Conservation (phyloP, 139 green algal genomes). For the Astrephomene gubernaculifera region DNA sequence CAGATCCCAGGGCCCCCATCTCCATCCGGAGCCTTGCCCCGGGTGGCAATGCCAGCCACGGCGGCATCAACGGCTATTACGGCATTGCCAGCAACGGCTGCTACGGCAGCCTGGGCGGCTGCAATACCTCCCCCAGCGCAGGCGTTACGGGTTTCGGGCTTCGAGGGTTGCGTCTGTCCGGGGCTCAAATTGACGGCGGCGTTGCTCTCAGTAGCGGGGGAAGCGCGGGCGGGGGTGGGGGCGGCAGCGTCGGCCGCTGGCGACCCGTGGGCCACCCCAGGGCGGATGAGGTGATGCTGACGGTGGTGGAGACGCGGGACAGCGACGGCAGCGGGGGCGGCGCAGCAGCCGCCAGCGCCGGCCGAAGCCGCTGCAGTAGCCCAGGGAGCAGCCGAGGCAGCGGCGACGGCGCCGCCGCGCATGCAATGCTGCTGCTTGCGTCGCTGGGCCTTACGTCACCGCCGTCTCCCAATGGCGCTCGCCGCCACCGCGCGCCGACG, state of each 20-base stretch:
- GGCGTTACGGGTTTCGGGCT: background rate
- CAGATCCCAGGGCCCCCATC: background rate
- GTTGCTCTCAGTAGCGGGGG: background rate
- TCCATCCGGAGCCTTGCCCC: background rate
- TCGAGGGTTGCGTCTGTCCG: background rate
- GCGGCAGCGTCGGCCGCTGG: background rate
- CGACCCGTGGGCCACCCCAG: constrained; percentile 28
- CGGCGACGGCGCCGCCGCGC: background rate
- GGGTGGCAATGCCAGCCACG: background rate
- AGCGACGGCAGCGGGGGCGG: too few relatives aligned
- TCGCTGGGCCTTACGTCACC: background rate
- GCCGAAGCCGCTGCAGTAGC: constrained; percentile 28
- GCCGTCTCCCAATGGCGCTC: background rate
- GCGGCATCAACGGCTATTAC: background rate
- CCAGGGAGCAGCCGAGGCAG: constrained; percentile 1
- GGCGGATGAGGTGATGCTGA: background rate
- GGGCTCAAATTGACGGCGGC: background rate
- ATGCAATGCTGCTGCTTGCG: background rate
- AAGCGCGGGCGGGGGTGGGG: background rate
- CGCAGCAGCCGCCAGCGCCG: background rate
- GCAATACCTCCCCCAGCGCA: too few relatives aligned
- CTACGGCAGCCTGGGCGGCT: too few relatives aligned
- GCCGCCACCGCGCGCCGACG: background rate
- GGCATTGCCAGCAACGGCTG: too few relatives aligned
- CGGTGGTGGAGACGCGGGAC: background rate